Evolutionary conservation across 352 stramenopile species (phyloP).

Genomic region (Hyaloperonospora brassicae): DNA sequence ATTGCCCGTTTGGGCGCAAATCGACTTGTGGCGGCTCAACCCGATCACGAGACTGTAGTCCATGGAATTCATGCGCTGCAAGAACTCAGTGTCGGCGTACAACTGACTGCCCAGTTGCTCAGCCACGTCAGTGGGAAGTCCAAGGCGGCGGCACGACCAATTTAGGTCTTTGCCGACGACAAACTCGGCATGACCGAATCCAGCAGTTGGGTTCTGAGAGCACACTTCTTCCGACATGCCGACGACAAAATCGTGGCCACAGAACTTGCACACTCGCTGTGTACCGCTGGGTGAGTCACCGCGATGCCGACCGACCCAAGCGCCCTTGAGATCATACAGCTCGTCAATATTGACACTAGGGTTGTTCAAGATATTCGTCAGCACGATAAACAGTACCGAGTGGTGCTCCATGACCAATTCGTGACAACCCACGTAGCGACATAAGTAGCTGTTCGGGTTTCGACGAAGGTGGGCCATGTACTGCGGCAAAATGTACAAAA

Average conservation of each 20-base stretch:
- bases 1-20: constrained; percentile 30
- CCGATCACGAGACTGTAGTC: constrained; percentile 95
- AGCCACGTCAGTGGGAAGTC: constrained; percentile 56
- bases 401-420: constrained; percentile 83
- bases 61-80: constrained; percentile 94
- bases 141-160: constrained; percentile 73
- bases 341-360: constrained; percentile 78
- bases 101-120: constrained; percentile 79
- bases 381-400: constrained; percentile 81
- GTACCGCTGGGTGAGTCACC: constrained; percentile 53
- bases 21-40: constrained; percentile 55
- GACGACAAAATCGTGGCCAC: constrained; percentile 79
- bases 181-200: constrained; percentile 66
- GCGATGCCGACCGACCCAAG: constrained; percentile 81
- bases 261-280: constrained; percentile 82
- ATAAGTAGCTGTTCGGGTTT: constrained; percentile 84
- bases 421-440: constrained; percentile 84
- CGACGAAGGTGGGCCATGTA: constrained; percentile 75
- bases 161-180: constrained; percentile 84
- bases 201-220: constrained; percentile 48
- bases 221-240: constrained; percentile 78
- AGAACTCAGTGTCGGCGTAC: constrained; percentile 87
- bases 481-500: constrained; percentile 82
- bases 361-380: constrained; percentile 86
- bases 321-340: constrained; percentile 86